These are phyloP conservation scores for Kodamaea nitidulidarum DNA, from an alignment of 805 yeast species.

Conservation along the genomic window DNA sequence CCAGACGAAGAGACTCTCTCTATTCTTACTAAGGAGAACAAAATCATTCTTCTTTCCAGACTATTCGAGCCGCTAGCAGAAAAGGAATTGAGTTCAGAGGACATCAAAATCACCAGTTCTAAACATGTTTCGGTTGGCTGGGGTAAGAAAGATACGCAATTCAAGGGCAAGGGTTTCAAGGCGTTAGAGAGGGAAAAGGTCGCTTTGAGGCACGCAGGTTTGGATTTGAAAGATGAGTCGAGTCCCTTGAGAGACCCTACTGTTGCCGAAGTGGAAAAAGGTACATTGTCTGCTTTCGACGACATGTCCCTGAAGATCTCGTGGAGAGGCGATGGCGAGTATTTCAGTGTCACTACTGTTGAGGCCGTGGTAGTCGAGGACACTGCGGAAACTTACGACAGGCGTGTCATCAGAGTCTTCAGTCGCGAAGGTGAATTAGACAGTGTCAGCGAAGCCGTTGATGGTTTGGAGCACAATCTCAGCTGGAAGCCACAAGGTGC, in stretches of 20 bases:
- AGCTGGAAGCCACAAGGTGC: slow-evolving; percentile 94
- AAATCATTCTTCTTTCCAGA: slow-evolving; percentile 65
- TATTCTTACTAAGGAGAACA: slow-evolving; percentile 58
- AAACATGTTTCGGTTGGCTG: slow-evolving; percentile 96
- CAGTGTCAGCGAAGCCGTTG: slow-evolving; percentile 86
- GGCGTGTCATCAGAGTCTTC: slow-evolving; percentile 83
- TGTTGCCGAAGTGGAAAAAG: slow-evolving; percentile 67
- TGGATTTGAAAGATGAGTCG: slow-evolving; percentile 58
- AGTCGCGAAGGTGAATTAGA: slow-evolving; percentile 72
- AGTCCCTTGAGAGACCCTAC: slow-evolving; percentile 80
- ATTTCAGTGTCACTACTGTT: slow-evolving; percentile 61
- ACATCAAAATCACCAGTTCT: slow-evolving; percentile 53
- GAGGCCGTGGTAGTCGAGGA: slow-evolving; percentile 48
- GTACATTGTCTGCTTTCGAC: slow-evolving; percentile 58
- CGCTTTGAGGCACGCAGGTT: slow-evolving; percentile 57
- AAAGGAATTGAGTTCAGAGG: slow-evolving; percentile 51
- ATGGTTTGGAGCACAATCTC: slow-evolving; percentile 67
- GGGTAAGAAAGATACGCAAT: slow-evolving; percentile 97
- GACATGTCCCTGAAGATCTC: slow-evolving; percentile 48
- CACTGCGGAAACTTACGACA: slow-evolving; percentile 33
- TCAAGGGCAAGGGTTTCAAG: slow-evolving; percentile 88
- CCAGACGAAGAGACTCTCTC: slow-evolving; percentile 85
- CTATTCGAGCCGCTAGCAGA: slow-evolving; percentile 78
- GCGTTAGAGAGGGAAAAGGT: slow-evolving; percentile 63
- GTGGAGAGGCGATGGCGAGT: slow-evolving; percentile 97